Evolutionary conservation across 352 stramenopile genomes (phyloP).

Genomic region (Globisporangium heterothallicum): DNA sequence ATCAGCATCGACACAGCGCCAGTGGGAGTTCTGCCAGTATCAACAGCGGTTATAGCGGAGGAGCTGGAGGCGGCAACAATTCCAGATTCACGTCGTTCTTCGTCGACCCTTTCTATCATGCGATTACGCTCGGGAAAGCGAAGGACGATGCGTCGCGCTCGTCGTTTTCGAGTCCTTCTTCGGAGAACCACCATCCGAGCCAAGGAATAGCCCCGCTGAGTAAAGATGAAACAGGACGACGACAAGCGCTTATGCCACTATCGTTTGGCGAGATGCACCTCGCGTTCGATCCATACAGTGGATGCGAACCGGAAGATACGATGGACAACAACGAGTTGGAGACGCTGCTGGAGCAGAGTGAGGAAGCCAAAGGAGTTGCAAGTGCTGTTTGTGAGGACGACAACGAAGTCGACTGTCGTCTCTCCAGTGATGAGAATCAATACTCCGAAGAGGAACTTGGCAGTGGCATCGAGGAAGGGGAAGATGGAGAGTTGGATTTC

Average conservation of each 20-base stretch:
- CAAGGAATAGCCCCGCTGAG: background rate
- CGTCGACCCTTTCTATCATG: constrained; percentile 17
- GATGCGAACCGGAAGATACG: constrained; percentile 8
- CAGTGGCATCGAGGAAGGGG: background rate
- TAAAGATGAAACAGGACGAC: constrained; percentile 1
- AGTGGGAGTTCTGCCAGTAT: background rate
- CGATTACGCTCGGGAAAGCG: constrained; percentile 13
- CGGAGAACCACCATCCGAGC: background rate
- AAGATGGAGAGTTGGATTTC: constrained; percentile 14
- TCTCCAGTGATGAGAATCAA: background rate
- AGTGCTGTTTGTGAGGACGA: background rate
- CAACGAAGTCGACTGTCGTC: background rate
- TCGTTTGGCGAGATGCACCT: constrained; percentile 13
- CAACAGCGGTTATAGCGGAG: background rate
- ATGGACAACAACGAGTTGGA: constrained; percentile 23
- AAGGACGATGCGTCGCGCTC: constrained; percentile 8
- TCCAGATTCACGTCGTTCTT: constrained; percentile 16
- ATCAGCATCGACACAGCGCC: constrained; percentile 12
- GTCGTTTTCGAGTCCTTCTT: background rate
- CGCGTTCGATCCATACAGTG: constrained; percentile 15
- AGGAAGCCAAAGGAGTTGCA: background rate
- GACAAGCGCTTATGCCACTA: constrained; percentile 8
- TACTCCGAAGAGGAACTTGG: background rate
- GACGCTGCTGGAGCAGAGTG: constrained; percentile 12
- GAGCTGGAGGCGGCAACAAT: background rate